These are phyloP conservation scores for Coemansia sp. DNA, from an alignment of 192 early-diverging fungal genomes.

Conservation along the genomic window DNA sequence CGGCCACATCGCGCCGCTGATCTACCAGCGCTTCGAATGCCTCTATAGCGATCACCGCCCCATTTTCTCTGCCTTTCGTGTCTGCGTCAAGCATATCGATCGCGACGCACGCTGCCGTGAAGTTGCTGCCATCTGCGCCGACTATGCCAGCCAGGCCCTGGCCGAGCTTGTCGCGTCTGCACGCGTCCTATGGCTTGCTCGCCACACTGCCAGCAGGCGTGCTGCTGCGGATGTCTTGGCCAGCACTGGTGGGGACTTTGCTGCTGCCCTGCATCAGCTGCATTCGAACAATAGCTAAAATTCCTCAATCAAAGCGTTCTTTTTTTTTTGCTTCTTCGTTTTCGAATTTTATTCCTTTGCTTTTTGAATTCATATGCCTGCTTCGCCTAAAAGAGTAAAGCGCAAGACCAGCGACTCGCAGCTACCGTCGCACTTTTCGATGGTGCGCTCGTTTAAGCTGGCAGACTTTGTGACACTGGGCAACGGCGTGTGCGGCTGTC, in stretches of 20 bases:
- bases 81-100: conserved; percentile 61
- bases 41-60: conserved; percentile 83
- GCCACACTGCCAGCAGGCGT: conserved; percentile 19
- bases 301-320: no score
- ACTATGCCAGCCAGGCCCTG: conserved; percentile 47
- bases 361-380: conserved; percentile 2
- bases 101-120: conserved; percentile 49
- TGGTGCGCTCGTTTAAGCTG: conserved; percentile 66
- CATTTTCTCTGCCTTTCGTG: conserved; percentile 67
- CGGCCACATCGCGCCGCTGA: conserved; percentile 32
- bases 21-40: conserved; percentile 70
- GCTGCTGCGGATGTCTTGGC: conserved; percentile 27
- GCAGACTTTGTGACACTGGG: conserved; percentile 86
- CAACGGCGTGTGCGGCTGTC: conserved; percentile 77
- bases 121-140: conserved; percentile 51
- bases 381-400: conserved; percentile 20
- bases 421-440: conserved; percentile 49
- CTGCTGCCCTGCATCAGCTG: conserved; percentile 15
- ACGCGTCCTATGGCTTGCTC: conserved; percentile 37
- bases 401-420: conserved; percentile 40
- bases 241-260: conserved; percentile 19
- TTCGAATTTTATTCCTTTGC: no score
- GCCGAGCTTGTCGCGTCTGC: conserved; percentile 34
- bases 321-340: not conserved
- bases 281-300: no score